phyloP scores from a whole-genome alignment of 1,139 yeast species.

The Candida dubliniensis region DNA sequence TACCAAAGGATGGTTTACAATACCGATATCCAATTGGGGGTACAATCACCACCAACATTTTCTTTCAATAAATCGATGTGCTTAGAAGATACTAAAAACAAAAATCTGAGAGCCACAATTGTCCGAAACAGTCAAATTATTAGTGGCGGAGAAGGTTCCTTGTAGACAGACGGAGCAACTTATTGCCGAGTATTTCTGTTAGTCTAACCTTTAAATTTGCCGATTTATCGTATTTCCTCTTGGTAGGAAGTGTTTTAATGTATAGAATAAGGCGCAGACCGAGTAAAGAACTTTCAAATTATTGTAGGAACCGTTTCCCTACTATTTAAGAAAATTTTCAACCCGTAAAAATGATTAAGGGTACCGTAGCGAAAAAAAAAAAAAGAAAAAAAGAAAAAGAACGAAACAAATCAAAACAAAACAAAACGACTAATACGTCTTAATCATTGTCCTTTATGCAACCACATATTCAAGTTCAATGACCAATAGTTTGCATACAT shows the following conservation, averaged over 20 bases:
- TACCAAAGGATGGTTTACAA: constrained; percentile 18
- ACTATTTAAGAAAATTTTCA: constrained; percentile 38
- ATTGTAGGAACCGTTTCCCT: constrained; percentile 47
- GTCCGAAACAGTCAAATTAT: constrained; percentile 12
- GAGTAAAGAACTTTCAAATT: constrained; percentile 38
- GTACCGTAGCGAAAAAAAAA: not conserved
- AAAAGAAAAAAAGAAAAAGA: not conserved
- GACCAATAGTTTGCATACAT: not conserved
- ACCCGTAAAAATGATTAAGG: constrained; percentile 8
- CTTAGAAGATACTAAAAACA: constrained; percentile 19
- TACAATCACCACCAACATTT: constrained; percentile 12
- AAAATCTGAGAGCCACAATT: constrained; percentile 24
- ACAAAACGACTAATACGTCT: not conserved
- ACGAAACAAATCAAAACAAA: no score
- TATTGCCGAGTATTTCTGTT: not conserved
- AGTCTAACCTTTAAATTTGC: constrained; percentile 10
- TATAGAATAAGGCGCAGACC: no score
- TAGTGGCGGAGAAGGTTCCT: constrained; percentile 21
- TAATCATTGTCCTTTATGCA: not conserved
- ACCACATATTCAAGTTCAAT: not conserved
- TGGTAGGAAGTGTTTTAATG: constrained; percentile 51
- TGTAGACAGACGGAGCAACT: not conserved
- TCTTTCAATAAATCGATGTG: constrained; percentile 10
- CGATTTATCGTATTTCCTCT: constrained; percentile 35
- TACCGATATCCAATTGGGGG: constrained; percentile 11